A percentile compares a stretch with the other conserved stretches of the same genome.
phyloP scores from a whole-genome alignment of 1,139 yeast genomes.

The Pichia sp. region DNA sequence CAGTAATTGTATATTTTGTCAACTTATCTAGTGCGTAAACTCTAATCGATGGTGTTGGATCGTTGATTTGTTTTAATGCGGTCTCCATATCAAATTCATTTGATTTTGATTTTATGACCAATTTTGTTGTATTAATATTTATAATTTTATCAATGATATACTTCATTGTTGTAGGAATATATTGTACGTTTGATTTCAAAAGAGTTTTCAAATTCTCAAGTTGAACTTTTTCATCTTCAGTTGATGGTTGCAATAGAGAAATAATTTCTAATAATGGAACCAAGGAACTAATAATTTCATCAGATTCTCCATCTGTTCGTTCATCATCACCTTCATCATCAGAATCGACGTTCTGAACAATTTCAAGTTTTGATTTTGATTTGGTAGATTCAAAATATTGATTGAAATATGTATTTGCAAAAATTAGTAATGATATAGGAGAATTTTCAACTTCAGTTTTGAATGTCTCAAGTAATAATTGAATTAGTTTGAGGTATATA shows the following conservation, averaged over 20 bases:
- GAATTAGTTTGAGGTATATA: slow-evolving; percentile 59
- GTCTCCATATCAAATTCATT: slow-evolving; percentile 30
- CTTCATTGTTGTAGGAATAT: slow-evolving; percentile 9
- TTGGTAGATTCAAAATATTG: slow-evolving; percentile 7
- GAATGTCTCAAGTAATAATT: slow-evolving; percentile 54
- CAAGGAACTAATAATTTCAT: slow-evolving; percentile 22
- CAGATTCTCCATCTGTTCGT: slow-evolving; percentile 30
- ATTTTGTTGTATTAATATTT: neutral
- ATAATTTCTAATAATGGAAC: slow-evolving; percentile 14
- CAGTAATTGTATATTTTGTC: slow-evolving; percentile 47
- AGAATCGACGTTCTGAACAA: slow-evolving; percentile 10
- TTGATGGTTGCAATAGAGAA: slow-evolving; percentile 1
- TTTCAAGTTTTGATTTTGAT: slow-evolving; percentile 7
- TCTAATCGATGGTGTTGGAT: slow-evolving; percentile 74
- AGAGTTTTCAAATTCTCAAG: slow-evolving; percentile 12
- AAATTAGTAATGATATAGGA: slow-evolving; percentile 32
- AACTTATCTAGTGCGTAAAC: slow-evolving; percentile 78
- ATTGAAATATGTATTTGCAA: slow-evolving; percentile 9
- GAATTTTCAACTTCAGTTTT: slow-evolving; percentile 57
- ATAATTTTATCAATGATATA: slow-evolving; percentile 5
- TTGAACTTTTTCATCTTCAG: slow-evolving; percentile 8
- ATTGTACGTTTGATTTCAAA: neutral
- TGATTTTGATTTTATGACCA: neutral
- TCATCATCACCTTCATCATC: slow-evolving; percentile 40
- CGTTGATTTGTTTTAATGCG: slow-evolving; percentile 65